phyloP scores from a whole-genome alignment of 2,329 filamentous ascomycete species.

The Sporothrix schenckii region DNA sequence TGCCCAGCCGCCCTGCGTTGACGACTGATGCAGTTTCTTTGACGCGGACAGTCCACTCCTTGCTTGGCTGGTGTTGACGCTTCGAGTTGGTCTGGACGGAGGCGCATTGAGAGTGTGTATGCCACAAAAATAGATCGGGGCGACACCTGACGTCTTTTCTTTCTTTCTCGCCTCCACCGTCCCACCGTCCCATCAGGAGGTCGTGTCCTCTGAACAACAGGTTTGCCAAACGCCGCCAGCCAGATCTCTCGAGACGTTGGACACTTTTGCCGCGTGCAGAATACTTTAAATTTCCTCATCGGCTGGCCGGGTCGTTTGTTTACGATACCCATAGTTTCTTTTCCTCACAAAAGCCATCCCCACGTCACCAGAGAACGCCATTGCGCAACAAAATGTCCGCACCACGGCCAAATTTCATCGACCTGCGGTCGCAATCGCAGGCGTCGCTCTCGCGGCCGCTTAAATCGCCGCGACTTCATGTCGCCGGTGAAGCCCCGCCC shows the following conservation, averaged over 20 bases:
- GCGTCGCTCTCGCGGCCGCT: constrained; percentile 60
- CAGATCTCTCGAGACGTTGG: not conserved
- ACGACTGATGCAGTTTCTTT: constrained; percentile 25
- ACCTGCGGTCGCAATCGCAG: constrained; percentile 62
- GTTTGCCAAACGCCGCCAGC: not conserved
- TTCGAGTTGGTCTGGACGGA: constrained; percentile 25
- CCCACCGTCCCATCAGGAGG: not conserved
- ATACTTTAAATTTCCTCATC: not conserved
- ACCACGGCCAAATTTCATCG: constrained; percentile 60
- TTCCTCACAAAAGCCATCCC: not conserved
- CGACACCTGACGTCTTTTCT: constrained; percentile 13
- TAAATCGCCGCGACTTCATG: constrained; percentile 73
- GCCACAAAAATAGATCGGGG: constrained; percentile 30
- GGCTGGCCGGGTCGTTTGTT: not conserved
- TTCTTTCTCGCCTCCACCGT: not conserved
- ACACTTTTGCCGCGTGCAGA: not conserved
- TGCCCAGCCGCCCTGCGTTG: constrained; percentile 9
- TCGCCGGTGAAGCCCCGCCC: constrained; percentile 80
- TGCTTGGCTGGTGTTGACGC: constrained; percentile 25
- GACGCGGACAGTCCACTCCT: constrained; percentile 21
- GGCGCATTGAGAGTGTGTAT: constrained; percentile 9
- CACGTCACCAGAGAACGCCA: constrained; percentile 33
- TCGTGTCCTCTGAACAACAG: not conserved
- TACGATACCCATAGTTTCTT: not conserved
- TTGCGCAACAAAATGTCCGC: constrained; percentile 50